Base-by-base conservation (phyloP, 2,329 filamentous ascomycete genomes). In the Colletotrichum sidae region DNA sequence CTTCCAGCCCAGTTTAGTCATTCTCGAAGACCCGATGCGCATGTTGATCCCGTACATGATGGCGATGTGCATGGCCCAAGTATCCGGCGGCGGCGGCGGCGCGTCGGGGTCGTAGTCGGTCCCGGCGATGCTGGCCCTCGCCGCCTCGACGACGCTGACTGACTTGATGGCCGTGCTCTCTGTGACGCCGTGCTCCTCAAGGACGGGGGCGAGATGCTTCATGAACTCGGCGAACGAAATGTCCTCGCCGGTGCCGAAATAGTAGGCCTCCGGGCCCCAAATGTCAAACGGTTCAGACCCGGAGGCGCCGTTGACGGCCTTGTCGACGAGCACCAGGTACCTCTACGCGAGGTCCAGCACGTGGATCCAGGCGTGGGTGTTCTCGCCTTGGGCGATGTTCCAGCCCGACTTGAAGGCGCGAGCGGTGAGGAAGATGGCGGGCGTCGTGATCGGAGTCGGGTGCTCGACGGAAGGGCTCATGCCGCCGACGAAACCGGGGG, bases 401-500 rank as follows among this genome's bases (percentile, higher is more conserved):
- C 59, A 62, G 45, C 59, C 59, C 9, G 59, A 57, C 53, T 57
- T 62, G 53, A 62, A 50, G 11, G 59, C 59, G 2, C 59, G 59
- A 2, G 53, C 55, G 42, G 61, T 66, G 13, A 49, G 60, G 13
- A 65, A 60, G 35, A 50, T 57, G n/a, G 68, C 67, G 34, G 56
- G 51, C 37, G 37, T 68, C 13, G 55, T 66, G 55, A 70, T 67
- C n/a, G 69, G 65, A 15, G 59, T 67, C 15, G 67, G 62, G 52
- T 71, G 57, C 38, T 62, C 37, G 8, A 70, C 58, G 12, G 65
- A 70, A 3, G 66, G 62, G 44, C 65, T 69, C 53, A 66, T 65
- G 44, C 70, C 70, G 44, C 67, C 67, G 9, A 70, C 69, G 37
- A 67, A 67, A 4, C 65, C 69, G 6, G 69, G 67, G 5, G 68